Evolutionary conservation across 2,329 filamentous ascomycete genomes (phyloP), one percentile per base, ranked within the genome.

Genomic region (Onygenales sp.): DNA sequence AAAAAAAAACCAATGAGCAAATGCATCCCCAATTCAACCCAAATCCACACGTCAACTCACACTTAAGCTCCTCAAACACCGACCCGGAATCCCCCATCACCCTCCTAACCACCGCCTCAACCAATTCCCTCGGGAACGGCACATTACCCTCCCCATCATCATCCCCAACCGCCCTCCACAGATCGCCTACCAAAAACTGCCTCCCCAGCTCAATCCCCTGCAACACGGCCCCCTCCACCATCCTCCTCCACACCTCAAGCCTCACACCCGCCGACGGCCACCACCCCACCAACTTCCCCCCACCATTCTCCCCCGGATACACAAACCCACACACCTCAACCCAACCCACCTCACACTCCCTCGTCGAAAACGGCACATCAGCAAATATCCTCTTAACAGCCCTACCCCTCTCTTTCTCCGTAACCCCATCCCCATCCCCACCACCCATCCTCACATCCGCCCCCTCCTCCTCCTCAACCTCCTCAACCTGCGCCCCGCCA

Each of bases 251-350:
- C 17, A 77, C 70, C 54, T 72, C 66, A 13, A 75, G 60, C 43
- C 75, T 72, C 38, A 71, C 71, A 17, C 64, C 66, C n/a, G 73
- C 70, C 48, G 76, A 77, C 2, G 79, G 79, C 11, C 72, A 66
- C 62, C 72, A 76, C 39, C 70, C 73, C 5, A 53, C 59, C 50
- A 42, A 56, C 38, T 6, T 42, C 11, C 36, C 35, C 10, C 6
- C 7, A 13, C 7, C 42, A 11, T 54, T 45, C 13, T 43, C 42
- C 31, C 56, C 66, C 2, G 62, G 61, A 55, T 69, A 62, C 54
- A 81, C 75, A 64, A 82, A 83, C 33, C 75, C 79, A 59, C 77
- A 74, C 10, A 81, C 58, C 42, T 76, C 71, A 39, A 60, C 63
- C 78, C 78, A 83, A 2, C 65, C 77, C 7, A 57, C 55, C 54